These are phyloP conservation scores for Verbascum thapsus DNA, from an alignment of 257 asterid genomes.

Conservation along the genomic window DNA sequence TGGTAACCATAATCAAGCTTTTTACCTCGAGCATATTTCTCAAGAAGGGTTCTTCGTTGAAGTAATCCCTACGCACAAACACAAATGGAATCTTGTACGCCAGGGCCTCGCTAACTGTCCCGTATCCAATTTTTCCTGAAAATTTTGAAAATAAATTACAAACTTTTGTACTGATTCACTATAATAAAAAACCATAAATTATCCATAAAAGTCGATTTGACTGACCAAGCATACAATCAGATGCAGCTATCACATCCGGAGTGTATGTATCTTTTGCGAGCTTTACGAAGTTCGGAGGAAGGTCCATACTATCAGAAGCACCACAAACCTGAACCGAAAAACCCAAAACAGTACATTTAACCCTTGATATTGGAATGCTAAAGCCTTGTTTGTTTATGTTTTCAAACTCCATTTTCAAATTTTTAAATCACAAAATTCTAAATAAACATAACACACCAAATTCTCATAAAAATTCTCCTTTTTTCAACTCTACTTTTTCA, in stretches of 20 bases:
- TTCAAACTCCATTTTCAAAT: too few species aligned
- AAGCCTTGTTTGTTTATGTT: too few species aligned
- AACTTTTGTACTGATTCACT: constrained; percentile 20
- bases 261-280: constrained; percentile 90
- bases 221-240: constrained; percentile 99
- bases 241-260: constrained; percentile 94
- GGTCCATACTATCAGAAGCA: constrained; percentile 76
- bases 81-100: constrained; percentile 94
- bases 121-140: constrained; percentile 98
- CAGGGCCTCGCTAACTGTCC: constrained; percentile 96
- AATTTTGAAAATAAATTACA: constrained; percentile 9
- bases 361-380: constrained; percentile 8
- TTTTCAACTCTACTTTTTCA: too few species aligned
- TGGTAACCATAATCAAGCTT: background rate
- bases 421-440: too few species aligned
- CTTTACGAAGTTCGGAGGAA: constrained; percentile 86
- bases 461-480: too few species aligned
- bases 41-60: constrained; percentile 95
- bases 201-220: constrained; percentile 14
- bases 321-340: constrained; percentile 81
- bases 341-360: constrained; percentile 16
- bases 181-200: constrained; percentile 13
- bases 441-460: too few species aligned
- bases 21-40: constrained; percentile 99
- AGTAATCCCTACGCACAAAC: constrained; percentile 96